Base-by-base conservation (phyloP, 441 rosid species). In the Eugenia klotzschiana region DNA sequence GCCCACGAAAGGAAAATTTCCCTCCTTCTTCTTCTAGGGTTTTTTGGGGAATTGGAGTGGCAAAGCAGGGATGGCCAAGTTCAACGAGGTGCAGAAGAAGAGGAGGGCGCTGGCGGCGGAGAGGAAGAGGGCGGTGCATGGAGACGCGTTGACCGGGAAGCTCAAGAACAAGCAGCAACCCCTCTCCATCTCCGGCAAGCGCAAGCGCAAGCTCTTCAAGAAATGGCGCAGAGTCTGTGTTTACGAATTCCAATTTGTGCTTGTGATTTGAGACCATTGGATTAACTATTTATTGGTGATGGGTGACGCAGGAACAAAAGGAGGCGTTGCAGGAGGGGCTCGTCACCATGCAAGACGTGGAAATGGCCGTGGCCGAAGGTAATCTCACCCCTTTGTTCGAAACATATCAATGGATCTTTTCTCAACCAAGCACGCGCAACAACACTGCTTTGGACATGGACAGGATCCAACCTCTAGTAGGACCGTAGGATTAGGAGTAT, bases 321-420 rank as follows among this genome's bases (percentile, higher is more conserved):
- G 94, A 93, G 29, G 92, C 90, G 82, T 74, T 92, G 73, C 94
- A 89, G 33, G 92, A 90, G 84, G 98, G 97, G 51, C 89, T 95
- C 80, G 88, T 94, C 84, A 90, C 91, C 26, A 89, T 94, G 98
- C 87, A 93, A 40, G 98, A 94, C 88, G 92, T 93, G 20, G 93
- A 92, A 89, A 94, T 94, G 98, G 93, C 88, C 73, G 88, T 87
- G 85, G 90, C 93, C 81, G 91, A 89, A 83, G 91, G 82, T 80
- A 29, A 18, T 14, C 77, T 69, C 49, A 3, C 7, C 77, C 77
- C 43, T 11, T 33, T 64, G 20, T 16, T 5, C 4, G 57, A n/a
- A 55, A 10, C 27, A n/a, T 11, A 55, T n/a, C 27, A 55, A 9
- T 22, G 57, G n/a, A 23, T 8, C 26, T 41, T 41, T 33, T 33